Evolutionary conservation across 2,329 filamentous ascomycete genomes (phyloP), one percentile per base, ranked within the genome.

Genomic region (Penicillium corylophilum): DNA sequence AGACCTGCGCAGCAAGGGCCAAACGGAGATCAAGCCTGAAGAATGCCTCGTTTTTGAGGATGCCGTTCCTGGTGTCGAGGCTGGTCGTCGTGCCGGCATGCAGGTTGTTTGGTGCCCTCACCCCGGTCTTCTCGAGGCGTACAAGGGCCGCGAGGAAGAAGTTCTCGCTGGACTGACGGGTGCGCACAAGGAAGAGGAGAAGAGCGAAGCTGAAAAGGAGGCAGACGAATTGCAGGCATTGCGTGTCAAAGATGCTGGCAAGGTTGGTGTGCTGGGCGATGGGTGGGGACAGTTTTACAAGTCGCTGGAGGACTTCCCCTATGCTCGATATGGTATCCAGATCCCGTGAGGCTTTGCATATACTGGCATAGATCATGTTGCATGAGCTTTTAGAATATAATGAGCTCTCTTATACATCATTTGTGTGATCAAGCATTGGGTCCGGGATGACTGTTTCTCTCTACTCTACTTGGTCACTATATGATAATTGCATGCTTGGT

Each of bases 21-120:
- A 80, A 58, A 75, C 82, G 53, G 78, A 79, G 47, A 86, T 99
- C 56, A 78, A 69, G 48, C 90, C 91, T 0, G 88, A 89, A 60
- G 93, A 97, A 72, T 97, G 94, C 68, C 79, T 99, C 15, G 94
- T 97, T 0, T 97, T 99, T 64, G 94, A 99, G 74, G 94, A 99
- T 71, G 90, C 87, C 41, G 92, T 97, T 1, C 90, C 91, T 0
- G 94, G 94, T 4, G 90, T 96, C 2, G 94, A 99, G 74, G 85
- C 90, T 2, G 94, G 91, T 4, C 79, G 94, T 47, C 83, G 94
- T 59, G 94, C 94, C 0, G 93, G 93, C 0, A 97, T 97, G 93
- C 85, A 93, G 60, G 91, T 95, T 12, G 79, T 96, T 1, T 99
- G 94, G 94, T 87, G 85, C 62, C 94, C 94, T 22, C 91, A 97